Evolutionary conservation across 2,329 filamentous ascomycete species (phyloP), one percentile per base, ranked within the genome.

Genomic region (Epichloe bromicola): DNA sequence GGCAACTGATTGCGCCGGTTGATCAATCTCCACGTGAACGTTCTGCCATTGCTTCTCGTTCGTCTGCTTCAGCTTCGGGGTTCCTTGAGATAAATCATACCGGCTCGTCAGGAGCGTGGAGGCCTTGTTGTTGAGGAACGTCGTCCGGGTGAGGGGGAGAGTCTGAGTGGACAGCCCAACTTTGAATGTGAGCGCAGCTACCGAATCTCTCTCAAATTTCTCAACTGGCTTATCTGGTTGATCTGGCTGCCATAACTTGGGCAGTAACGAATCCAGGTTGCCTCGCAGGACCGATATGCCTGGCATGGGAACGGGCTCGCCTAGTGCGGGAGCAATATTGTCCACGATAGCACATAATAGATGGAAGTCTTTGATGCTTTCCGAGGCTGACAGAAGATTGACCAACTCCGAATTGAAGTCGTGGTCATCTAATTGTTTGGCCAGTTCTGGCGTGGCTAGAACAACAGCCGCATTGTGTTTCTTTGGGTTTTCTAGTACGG

Each of bases 71-170:
- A 68, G 58, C 5, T 47, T 57, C 4, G 60, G 51, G 1, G 45
- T 47, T 19, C 43, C 56, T 8, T 53, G 33, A 2, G 54, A 57
- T 33, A 67, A 48, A 37, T 65, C 57, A 48, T 64, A 64, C 10
- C 61, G 58, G 11, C 61, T 60, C 2, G 70, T 67, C 30, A 76
- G 61, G 7, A 87, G 65, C 1, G 80, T 85, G 2, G 82, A 82
- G 1, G 70, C 70, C 26, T 70, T 72, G 44, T 81, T 84, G 54
- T 83, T 91, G 39, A 82, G 78, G 61, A 93, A 93, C 6, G 88
- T 69, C 0, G 88, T 94, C 60, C 88, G 87, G 40, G 87, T 83
- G 26, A 93, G 69, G 2, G 2, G 86, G 86, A 90, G 53, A 5
- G 74, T 79, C 50, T 76, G 64, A 3, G 65, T 62, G 11, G 61